Base-by-base conservation (phyloP, 2,329 filamentous ascomycete genomes). In the Colletotrichum lindemuthianum region DNA sequence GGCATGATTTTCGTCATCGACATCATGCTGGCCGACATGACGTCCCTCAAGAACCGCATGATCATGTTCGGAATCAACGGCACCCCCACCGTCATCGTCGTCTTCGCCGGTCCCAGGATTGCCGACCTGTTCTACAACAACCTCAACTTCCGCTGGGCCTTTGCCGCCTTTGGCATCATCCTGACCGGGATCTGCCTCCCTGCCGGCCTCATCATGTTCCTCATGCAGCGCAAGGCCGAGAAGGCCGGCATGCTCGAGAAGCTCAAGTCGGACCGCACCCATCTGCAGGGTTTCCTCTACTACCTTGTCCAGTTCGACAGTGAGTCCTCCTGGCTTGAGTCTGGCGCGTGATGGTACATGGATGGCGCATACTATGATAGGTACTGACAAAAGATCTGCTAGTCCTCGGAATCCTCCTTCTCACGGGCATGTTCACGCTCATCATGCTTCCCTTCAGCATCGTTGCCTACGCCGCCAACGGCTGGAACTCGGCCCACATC, bases 81-180 rank as follows among this genome's bases (percentile, higher is more conserved):
- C 9, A 78, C 79, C 7, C 80, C 82, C 0, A 78, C 74, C 54
- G 78, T 85, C 59, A 75, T 76, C 47, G 81, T 76, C 8, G 78
- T 77, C 5, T 83, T 82, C 70, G 77, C 80, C 51, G 80, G 80
- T 2, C 76, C 78, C 47, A 70, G 66, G 60, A 78, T 80, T 45
- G 78, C 78, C 8, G 70, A 77, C n/a, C 70, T 76, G 2, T 81
- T 81, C 69, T 77, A 76, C 59, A 60, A 69, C 3, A 61, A 78
- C 39, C 66, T 73, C 55, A 78, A 77, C 70, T 82, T 77, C 70
- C 75, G 79, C 37, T 82, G 80, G 80, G 79, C 77, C 1, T 90
- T 89, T 69, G 88, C 87, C 33, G 82, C 84, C 60, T 91, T 89
- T 74, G 79, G 82, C 59, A 88, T 91, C 70, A 85, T 91, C 66